phyloP scores from a whole-genome alignment of 805 yeast genomes.

The Jamesozyma piceae region DNA sequence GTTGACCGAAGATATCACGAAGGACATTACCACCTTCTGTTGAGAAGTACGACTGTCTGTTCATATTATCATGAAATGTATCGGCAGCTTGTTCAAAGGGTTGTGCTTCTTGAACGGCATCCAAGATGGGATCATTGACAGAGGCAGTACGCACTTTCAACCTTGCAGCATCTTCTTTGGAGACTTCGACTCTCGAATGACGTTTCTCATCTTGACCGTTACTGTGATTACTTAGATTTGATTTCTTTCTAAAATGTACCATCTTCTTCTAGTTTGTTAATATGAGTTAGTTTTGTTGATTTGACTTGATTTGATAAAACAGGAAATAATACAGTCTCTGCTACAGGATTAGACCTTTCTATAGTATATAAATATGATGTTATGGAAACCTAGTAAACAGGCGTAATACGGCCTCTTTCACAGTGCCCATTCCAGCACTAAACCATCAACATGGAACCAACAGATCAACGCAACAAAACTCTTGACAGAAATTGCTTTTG shows the following conservation, averaged over 20 bases:
- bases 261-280: constrained; percentile 13
- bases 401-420: no score
- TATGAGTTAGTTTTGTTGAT: background rate
- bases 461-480: no score
- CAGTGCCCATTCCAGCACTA: no score
- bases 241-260: constrained; percentile 40
- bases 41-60: constrained; percentile 32
- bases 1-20: constrained; percentile 75
- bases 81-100: constrained; percentile 69
- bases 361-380: no score
- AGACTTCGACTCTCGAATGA: constrained; percentile 33
- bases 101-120: constrained; percentile 91
- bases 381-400: no score
- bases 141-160: constrained; percentile 59
- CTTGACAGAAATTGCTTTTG: no score
- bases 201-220: constrained; percentile 23
- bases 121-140: constrained; percentile 80
- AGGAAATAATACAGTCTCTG: no score
- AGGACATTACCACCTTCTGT: constrained; percentile 38
- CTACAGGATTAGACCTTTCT: no score
- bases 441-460: no score
- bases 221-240: constrained; percentile 21
- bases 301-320: background rate
- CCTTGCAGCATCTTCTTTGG: constrained; percentile 43
- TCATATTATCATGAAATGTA: constrained; percentile 27